Evolutionary conservation across 164 flowering plant species (phyloP).

Genomic region (Amborella trichopoda): DNA sequence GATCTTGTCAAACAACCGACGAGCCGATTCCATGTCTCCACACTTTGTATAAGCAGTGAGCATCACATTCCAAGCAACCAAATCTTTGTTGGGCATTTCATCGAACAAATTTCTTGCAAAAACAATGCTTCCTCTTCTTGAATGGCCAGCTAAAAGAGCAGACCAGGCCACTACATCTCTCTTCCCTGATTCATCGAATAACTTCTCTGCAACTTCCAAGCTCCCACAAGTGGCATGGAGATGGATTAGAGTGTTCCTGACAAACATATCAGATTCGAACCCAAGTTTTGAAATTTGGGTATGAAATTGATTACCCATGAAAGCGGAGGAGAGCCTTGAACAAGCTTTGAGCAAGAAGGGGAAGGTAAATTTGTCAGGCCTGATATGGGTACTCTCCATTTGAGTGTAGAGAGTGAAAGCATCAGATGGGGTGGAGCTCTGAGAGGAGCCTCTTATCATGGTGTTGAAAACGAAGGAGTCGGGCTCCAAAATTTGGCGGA

Average conservation of each 20-base stretch:
- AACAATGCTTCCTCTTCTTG: slow-evolving; percentile 40
- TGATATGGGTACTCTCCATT: slow-evolving; percentile 32
- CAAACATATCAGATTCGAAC: slow-evolving; percentile 34
- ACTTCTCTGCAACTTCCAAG: slow-evolving; percentile 28
- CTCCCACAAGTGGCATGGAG: slow-evolving; percentile 71
- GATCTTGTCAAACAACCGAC: slow-evolving; percentile 35
- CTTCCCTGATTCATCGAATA: slow-evolving; percentile 41
- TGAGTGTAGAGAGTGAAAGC: slow-evolving; percentile 34
- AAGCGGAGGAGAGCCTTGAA: slow-evolving; percentile 40
- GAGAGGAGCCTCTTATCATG: slow-evolving; percentile 60
- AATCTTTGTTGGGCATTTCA: slow-evolving; percentile 60
- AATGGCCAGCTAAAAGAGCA: slow-evolving; percentile 62
- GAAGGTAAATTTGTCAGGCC: slow-evolving; percentile 52
- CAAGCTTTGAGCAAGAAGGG: slow-evolving; percentile 71
- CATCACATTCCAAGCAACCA: slow-evolving; percentile 90
- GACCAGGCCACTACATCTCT: slow-evolving; percentile 68
- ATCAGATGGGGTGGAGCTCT: slow-evolving; percentile 32
- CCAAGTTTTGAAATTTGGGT: slow-evolving; percentile 46
- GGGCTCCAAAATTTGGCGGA: slow-evolving; percentile 45
- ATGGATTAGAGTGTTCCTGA: slow-evolving; percentile 53
- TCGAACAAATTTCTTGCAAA: slow-evolving; percentile 46
- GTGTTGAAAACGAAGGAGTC: slow-evolving; percentile 72
- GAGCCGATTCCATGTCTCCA: slow-evolving; percentile 56
- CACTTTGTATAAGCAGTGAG: slow-evolving; percentile 55
- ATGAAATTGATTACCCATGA: slow-evolving; percentile 39